These are phyloP conservation scores for Mrakia hoshinonis DNA, from an alignment of 768 basidiomycete genomes.

Conservation along the genomic window DNA sequence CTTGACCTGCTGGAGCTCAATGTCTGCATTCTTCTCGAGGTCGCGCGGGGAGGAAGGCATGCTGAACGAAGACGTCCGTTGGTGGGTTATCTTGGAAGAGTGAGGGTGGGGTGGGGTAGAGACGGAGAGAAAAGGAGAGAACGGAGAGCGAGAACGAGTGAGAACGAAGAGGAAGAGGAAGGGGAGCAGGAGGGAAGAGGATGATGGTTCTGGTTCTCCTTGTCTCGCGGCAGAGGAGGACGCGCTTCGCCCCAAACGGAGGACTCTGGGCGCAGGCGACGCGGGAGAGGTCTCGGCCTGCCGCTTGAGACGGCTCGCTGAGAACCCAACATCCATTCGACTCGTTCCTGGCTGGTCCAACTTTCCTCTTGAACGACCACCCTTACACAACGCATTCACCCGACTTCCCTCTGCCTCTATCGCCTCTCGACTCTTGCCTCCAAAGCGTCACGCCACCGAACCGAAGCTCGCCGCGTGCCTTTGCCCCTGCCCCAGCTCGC, in stretches of 20 bases:
- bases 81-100: no score
- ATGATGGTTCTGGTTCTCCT: no score
- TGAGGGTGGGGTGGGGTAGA: not conserved
- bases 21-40: not conserved
- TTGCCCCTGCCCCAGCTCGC: not conserved
- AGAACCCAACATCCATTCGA: no score
- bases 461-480: not conserved
- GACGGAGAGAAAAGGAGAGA: not conserved
- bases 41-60: not conserved
- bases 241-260: no score
- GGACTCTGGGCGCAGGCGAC: no score
- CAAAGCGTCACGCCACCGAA: no score
- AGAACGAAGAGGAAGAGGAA: not conserved
- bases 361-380: no score
- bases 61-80: not conserved
- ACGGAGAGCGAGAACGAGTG: not conserved
- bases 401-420: no score
- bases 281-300: no score
- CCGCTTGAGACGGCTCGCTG: no score
- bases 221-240: not conserved
- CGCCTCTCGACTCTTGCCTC: not conserved
- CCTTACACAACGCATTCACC: no score
- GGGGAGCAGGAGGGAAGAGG: not conserved
- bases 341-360: no score
- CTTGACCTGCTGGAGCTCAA: constrained; percentile 12